Percentiles rank a stretch among this genome's conserved stretches.
Conservation (phyloP, 2,329 filamentous ascomycete species). For the Pyricularia grisea region DNA sequence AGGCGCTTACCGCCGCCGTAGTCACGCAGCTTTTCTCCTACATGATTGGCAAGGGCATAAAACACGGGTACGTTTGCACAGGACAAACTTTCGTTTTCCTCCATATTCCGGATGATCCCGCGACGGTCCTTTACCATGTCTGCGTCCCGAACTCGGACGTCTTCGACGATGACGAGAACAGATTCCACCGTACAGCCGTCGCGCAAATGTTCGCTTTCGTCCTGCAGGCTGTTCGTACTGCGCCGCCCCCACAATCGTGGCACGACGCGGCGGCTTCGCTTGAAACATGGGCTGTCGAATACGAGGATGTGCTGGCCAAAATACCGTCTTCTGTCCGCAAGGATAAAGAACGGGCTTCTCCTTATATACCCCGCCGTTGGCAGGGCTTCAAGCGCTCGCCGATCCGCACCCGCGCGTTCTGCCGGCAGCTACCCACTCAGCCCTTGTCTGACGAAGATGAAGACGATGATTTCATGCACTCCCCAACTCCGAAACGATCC, state of each 20-base stretch:
- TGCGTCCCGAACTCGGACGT: constrained; percentile 24
- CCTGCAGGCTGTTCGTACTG: constrained; percentile 19
- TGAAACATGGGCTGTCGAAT: neutral
- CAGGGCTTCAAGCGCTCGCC: constrained; percentile 9
- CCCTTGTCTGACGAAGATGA: neutral
- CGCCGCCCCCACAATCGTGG: constrained; percentile 20
- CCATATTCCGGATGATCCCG: constrained; percentile 21
- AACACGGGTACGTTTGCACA: constrained; percentile 25
- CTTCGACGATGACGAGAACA: constrained; percentile 19
- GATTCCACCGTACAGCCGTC: constrained; percentile 25
- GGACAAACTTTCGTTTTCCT: constrained; percentile 25
- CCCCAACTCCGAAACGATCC: neutral
- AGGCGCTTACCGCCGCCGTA: constrained; percentile 22
- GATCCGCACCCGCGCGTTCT: neutral
- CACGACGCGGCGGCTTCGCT: constrained; percentile 13
- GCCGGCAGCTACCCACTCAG: neutral
- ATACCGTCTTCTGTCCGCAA: neutral
- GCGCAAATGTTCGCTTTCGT: constrained; percentile 28
- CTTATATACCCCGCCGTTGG: neutral
- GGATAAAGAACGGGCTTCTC: neutral
- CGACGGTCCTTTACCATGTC: constrained; percentile 21
- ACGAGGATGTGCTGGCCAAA: neutral
- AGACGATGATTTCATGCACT: neutral
- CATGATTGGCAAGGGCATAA: constrained; percentile 25
- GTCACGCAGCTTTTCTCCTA: constrained; percentile 30